Percentiles rank a stretch among this genome's conserved stretches.
Conservation (phyloP, 179 eudicot species). For the Beta corolliflora region DNA sequence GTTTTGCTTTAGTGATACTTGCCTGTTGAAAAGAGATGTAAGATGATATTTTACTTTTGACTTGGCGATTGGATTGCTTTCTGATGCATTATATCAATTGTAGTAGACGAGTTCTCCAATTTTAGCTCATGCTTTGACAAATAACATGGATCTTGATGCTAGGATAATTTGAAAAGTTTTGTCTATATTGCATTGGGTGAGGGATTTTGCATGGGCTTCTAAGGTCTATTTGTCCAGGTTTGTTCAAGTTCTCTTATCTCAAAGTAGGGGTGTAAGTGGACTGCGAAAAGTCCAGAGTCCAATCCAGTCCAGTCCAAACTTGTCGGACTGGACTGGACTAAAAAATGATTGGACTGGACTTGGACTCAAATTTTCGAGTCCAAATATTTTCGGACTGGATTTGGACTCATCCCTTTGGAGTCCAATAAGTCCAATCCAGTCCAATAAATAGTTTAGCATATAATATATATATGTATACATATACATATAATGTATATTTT, state of each 20-base stretch:
- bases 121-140: neutral
- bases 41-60: neutral
- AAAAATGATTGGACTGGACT: too few species aligned
- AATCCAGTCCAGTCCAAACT: too few species aligned
- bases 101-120: neutral
- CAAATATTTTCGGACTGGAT: too few species aligned
- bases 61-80: neutral
- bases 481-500: too few species aligned
- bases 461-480: too few species aligned
- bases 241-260: neutral
- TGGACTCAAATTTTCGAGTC: too few species aligned
- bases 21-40: neutral
- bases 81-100: neutral
- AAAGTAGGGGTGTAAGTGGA: too few species aligned
- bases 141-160: slow-evolving; percentile 2
- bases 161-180: neutral
- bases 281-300: too few species aligned
- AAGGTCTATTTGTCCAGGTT: neutral
- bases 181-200: neutral
- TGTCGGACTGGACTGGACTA: too few species aligned
- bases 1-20: neutral
- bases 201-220: neutral
- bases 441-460: too few species aligned
- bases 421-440: too few species aligned
- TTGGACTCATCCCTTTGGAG: too few species aligned